Evolutionary conservation across 306 rosid genomes (phyloP), one percentile per base, ranked within the genome.

Genomic region (Macrotyloma uniflorum): DNA sequence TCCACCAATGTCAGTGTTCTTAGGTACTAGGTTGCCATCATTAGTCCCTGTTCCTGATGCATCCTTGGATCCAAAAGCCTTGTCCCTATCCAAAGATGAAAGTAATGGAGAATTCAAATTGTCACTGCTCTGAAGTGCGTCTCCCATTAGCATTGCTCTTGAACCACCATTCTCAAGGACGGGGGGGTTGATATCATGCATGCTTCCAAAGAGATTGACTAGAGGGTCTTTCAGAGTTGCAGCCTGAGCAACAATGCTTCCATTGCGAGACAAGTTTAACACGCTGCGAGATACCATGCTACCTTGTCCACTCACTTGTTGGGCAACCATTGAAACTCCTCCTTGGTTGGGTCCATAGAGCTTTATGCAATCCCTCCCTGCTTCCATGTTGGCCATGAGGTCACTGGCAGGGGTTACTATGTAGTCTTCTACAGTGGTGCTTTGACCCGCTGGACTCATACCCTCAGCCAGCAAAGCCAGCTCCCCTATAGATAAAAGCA

Each of bases 391-490:
- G 36, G 70, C 55, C 16, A 28, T 49, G 0, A 72, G 26, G 2
- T 91, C 99, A 35, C 69, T 85, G 36, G 87, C 90, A 13, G 97
- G 94, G 53, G 94, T 76, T 77, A 95, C 91, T 36, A 91, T 86
- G 90, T 93, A 95, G 75, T 95, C 98, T 84, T 93, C 99, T 20
- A 93, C 10, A 19, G 85, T 79, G 3, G 93, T 85, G 11, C 82
- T 45, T 69, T 95, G 98, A 43, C 90, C 97, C 19, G 96, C 98
- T 5, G 91, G 95, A 76, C 79, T 83, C 76, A 85, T 87, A 70
- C 99, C 99, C 89, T 95, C 99, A 30, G 89, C 91, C 40, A 95
- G 80, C 55, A 95, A 76, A 72, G 99, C 98, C 88, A 95, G 57
- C 83, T 95, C 99, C 28, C 94, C 99, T 95, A 75, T 72, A 70